Percentiles rank a stretch among this genome's conserved stretches.
phyloP scores from a whole-genome alignment of 352 stramenopile species.

The Phytophthora rubi region DNA sequence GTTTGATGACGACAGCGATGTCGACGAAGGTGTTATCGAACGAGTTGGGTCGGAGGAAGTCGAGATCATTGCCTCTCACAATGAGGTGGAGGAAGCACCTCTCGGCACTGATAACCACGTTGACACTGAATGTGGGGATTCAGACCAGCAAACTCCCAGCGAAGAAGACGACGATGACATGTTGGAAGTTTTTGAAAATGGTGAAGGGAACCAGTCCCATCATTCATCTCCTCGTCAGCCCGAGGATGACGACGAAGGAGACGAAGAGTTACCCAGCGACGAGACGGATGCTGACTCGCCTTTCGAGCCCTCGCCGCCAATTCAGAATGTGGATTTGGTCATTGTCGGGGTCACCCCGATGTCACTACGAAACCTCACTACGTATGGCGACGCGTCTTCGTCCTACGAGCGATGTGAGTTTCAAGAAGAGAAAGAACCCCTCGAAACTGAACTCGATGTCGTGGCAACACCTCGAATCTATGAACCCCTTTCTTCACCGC shows the following conservation, averaged over 20 bases:
- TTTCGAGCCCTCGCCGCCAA: conserved; percentile 2
- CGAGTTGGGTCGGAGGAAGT: conserved; percentile 12
- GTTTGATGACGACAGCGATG: conserved; percentile 10
- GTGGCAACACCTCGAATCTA: conserved; percentile 13
- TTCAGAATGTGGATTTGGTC: conserved; percentile 23
- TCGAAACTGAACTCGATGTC: conserved; percentile 15
- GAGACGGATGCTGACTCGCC: background rate
- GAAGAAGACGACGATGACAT: conserved; percentile 40
- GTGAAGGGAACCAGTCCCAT: conserved; percentile 20
- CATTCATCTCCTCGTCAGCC: conserved; percentile 11
- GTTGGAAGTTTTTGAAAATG: conserved; percentile 51
- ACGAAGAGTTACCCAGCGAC: conserved; percentile 3
- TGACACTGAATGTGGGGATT: conserved; percentile 2
- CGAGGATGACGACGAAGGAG: conserved; percentile 23
- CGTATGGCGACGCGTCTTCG: conserved; percentile 1
- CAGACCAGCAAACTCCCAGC: conserved; percentile 1
- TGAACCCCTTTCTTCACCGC: conserved; percentile 21
- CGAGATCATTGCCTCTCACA: conserved; percentile 32
- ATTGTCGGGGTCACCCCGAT: conserved; percentile 29
- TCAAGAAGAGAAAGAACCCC: conserved; percentile 25
- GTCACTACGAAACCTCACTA: conserved; percentile 18
- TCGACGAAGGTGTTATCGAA: conserved; percentile 8
- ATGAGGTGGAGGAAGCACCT: conserved; percentile 11
- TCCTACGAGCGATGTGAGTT: conserved; percentile 3
- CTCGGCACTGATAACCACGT: conserved; percentile 5